phyloP scores from a whole-genome alignment of 805 yeast species.

The Lachancea fermentati region DNA sequence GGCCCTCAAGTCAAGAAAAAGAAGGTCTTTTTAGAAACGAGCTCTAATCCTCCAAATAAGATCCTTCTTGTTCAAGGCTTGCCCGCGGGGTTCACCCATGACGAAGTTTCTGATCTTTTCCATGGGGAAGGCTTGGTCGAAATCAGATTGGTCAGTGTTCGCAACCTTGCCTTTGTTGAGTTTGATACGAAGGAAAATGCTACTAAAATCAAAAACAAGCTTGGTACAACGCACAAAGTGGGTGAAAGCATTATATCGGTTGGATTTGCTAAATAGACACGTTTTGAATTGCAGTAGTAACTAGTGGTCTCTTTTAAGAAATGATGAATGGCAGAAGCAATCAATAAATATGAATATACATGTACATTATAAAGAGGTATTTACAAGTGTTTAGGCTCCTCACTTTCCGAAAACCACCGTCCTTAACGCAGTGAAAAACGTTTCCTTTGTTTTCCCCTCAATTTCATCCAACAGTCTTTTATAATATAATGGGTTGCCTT shows the following conservation, averaged over 20 bases:
- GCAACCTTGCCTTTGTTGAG: conserved; percentile 77
- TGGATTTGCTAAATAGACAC: conserved; percentile 27
- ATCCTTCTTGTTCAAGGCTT: conserved; percentile 62
- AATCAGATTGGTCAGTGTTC: conserved; percentile 57
- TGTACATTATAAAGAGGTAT: conserved; percentile 4
- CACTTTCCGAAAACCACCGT: conserved; percentile 74
- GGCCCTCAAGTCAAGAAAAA: no score
- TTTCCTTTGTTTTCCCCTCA: conserved; percentile 64
- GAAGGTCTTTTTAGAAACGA: conserved; percentile 17
- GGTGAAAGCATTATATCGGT: conserved; percentile 15
- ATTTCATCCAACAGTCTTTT: conserved; percentile 64
- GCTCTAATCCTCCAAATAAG: conserved; percentile 57
- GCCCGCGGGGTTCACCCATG: conserved; percentile 39
- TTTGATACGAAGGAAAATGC: conserved; percentile 55
- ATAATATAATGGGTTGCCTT: conserved; percentile 79
- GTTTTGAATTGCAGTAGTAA: not conserved
- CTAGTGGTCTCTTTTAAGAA: no score
- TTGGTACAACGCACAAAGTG: conserved; percentile 15
- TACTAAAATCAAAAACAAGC: conserved; percentile 14
- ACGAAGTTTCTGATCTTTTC: conserved; percentile 43
- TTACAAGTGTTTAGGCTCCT: conserved; percentile 6
- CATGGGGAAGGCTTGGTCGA: conserved; percentile 56
- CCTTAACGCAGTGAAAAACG: conserved; percentile 56
- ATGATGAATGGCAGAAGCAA: not conserved
- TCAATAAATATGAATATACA: not conserved